These are phyloP conservation scores for Cucurbita moschata DNA, from an alignment of 306 rosid genomes.

Conservation along the genomic window DNA sequence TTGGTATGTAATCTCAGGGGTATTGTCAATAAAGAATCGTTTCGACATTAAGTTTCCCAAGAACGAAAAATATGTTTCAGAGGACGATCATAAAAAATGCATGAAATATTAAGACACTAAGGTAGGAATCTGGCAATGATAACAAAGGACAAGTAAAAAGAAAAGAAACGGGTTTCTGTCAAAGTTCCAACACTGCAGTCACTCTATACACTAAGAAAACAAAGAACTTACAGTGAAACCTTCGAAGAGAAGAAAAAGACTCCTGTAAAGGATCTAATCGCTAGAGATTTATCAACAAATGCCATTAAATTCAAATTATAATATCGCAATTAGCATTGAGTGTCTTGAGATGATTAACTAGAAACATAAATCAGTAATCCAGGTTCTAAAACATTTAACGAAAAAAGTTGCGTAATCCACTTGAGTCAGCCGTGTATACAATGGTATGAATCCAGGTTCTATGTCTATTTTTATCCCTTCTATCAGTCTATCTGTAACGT, in stretches of 20 bases:
- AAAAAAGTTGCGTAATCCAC: neutral
- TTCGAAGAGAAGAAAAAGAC: neutral
- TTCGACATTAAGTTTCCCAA: neutral
- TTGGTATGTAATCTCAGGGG: neutral
- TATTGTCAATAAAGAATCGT: neutral
- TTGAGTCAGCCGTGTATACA: neutral
- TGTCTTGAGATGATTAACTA: neutral
- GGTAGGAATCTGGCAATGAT: neutral
- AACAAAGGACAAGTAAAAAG: neutral
- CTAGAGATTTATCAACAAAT: neutral
- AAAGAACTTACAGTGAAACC: neutral
- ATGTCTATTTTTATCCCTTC: neutral
- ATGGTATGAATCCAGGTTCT: neutral
- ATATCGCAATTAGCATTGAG: neutral
- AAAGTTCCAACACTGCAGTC: neutral
- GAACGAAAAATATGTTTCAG: neutral
- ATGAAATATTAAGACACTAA: neutral
- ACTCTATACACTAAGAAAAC: no score
- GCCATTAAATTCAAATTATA: neutral
- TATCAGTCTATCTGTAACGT: neutral
- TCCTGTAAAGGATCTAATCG: neutral
- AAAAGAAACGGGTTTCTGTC: neutral
- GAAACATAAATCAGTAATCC: neutral
- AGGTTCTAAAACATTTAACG: neutral
- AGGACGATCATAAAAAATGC: neutral